These are phyloP conservation scores for Aaosphaeria pasadenensis DNA, from an alignment of 2,329 filamentous ascomycete genomes.

Conservation along the genomic window DNA sequence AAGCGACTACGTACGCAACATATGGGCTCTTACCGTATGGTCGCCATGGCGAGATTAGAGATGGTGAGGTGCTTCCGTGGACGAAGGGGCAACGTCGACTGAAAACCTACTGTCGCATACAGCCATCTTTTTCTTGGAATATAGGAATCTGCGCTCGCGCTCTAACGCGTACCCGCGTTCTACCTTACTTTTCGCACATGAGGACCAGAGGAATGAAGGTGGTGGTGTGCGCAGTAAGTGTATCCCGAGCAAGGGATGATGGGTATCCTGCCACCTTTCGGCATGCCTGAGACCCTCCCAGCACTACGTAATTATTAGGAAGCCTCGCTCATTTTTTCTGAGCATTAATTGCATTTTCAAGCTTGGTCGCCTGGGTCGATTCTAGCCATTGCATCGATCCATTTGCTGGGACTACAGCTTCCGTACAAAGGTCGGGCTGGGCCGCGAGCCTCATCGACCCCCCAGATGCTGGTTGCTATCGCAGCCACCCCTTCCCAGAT, in stretches of 20 bases:
- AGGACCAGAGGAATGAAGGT: conserved; percentile 25
- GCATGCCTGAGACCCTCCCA: conserved; percentile 13
- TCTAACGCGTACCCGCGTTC: conserved; percentile 18
- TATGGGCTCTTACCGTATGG: conserved; percentile 12
- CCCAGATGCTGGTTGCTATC: conserved; percentile 46
- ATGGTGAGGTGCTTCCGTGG: neutral
- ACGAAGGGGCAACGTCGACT: conserved; percentile 13
- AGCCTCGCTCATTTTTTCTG: conserved; percentile 6
- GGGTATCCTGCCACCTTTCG: conserved; percentile 16
- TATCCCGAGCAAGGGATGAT: conserved; percentile 28
- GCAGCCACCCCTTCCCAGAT: conserved; percentile 47
- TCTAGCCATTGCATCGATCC: conserved; percentile 49
- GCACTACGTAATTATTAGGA: neutral
- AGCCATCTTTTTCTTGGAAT: conserved; percentile 28
- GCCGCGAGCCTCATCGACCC: conserved; percentile 50
- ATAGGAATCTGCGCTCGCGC: conserved; percentile 22
- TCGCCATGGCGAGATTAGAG: conserved; percentile 10
- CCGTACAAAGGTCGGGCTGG: conserved; percentile 46
- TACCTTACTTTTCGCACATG: conserved; percentile 17
- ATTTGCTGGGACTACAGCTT: conserved; percentile 46
- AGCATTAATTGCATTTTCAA: conserved; percentile 26
- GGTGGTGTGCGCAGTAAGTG: neutral
- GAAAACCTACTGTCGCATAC: conserved; percentile 18
- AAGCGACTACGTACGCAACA: neutral
- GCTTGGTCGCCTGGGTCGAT: conserved; percentile 47